A percentile compares a stretch with the other conserved stretches of the same genome.
Evolutionary conservation across 2,329 filamentous ascomycete species (phyloP).

Genomic region (Fusarium decemcellulare): DNA sequence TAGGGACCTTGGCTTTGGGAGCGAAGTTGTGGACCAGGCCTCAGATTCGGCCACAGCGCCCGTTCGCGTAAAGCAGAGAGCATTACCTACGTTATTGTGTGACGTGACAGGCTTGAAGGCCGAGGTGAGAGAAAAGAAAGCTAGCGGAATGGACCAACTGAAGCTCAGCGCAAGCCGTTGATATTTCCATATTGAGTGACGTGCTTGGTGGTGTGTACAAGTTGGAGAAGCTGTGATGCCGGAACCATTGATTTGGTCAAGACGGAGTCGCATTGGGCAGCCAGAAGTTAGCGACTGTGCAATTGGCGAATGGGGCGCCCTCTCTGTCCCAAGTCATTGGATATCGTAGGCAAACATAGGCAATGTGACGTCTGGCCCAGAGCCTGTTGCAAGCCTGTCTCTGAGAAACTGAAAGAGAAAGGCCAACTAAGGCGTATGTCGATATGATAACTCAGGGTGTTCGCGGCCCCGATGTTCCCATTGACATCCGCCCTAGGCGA

Average conservation of each 20-base stretch:
- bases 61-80: constrained; percentile 36
- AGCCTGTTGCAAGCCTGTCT: background rate
- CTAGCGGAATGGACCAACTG: constrained; percentile 14
- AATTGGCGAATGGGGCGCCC: constrained; percentile 24
- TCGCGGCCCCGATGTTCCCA: background rate
- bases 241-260: constrained; percentile 17
- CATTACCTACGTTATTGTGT: constrained; percentile 21
- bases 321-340: constrained; percentile 4
- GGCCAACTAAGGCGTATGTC: constrained; percentile 3
- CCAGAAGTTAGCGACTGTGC: constrained; percentile 13
- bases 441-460: constrained; percentile 31
- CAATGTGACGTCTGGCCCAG: constrained; percentile 11
- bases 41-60: constrained; percentile 24
- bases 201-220: constrained; percentile 29
- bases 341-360: constrained; percentile 23
- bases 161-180: constrained; percentile 15
- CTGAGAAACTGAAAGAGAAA: background rate
- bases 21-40: constrained; percentile 34
- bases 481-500: background rate
- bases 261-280: constrained; percentile 34
- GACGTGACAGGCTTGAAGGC: constrained; percentile 28
- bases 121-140: constrained; percentile 34
- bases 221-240: constrained; percentile 17
- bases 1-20: constrained; percentile 28
- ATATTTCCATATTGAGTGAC: constrained; percentile 34